These are phyloP conservation scores for Primulina huaijiensis DNA, from an alignment of 257 asterid genomes.

Conservation along the genomic window DNA sequence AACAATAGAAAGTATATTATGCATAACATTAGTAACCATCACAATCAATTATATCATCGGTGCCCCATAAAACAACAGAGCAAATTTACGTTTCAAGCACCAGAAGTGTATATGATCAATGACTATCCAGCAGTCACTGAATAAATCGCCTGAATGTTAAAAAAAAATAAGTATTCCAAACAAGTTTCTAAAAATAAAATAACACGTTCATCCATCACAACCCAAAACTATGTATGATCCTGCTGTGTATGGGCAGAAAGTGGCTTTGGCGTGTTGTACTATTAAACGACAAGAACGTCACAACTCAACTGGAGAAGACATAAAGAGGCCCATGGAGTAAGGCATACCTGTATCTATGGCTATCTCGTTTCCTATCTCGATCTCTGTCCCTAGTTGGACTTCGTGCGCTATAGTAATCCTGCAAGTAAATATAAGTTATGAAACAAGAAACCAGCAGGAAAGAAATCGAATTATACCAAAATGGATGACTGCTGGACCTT, in stretches of 20 bases:
- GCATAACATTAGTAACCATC: not conserved
- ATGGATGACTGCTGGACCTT: constrained; percentile 44
- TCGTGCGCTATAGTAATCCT: constrained; percentile 72
- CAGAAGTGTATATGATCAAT: constrained; percentile 3
- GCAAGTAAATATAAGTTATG: constrained; percentile 17
- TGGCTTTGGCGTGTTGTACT: not conserved
- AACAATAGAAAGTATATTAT: no score
- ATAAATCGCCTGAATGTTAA: not conserved
- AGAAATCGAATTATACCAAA: constrained; percentile 1
- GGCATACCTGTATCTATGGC: constrained; percentile 72
- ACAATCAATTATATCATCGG: not conserved
- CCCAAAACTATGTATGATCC: constrained; percentile 11
- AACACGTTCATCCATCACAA: constrained; percentile 8
- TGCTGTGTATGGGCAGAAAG: constrained; percentile 7
- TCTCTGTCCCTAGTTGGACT: constrained; percentile 88
- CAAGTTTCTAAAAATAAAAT: constrained; percentile 10
- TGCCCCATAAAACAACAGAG: not conserved
- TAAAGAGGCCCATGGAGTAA: constrained; percentile 1
- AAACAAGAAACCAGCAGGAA: constrained; percentile 12
- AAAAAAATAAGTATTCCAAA: not conserved
- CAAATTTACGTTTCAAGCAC: not conserved
- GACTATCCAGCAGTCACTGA: constrained; percentile 15
- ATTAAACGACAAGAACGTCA: not conserved
- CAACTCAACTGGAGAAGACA: constrained; percentile 1
- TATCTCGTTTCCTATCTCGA: constrained; percentile 77